phyloP scores from a whole-genome alignment of 352 stramenopile genomes.

The Peronospora belbahrii region DNA sequence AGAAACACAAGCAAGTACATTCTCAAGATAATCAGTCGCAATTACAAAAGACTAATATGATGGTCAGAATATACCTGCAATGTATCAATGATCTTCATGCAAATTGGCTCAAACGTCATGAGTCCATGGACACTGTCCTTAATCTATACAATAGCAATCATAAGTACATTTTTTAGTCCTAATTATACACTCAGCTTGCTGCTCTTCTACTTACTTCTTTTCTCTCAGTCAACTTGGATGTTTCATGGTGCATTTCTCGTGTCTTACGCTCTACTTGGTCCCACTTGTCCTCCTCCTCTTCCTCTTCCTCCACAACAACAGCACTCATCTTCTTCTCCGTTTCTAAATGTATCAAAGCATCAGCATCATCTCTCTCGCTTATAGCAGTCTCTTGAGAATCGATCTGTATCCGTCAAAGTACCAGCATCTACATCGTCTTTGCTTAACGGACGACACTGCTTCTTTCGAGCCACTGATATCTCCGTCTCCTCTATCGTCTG shows the following conservation, averaged over 20 bases:
- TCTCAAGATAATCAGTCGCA: no score
- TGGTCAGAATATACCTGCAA: conserved; percentile 40
- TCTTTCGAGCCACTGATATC: conserved; percentile 1
- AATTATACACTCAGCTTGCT: no score
- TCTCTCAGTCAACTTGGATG: conserved; percentile 30
- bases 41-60: no score
- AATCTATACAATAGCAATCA: conserved; percentile 35
- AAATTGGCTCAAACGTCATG: conserved; percentile 72
- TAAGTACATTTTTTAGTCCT: no score
- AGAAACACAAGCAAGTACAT: no score
- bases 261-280: not conserved
- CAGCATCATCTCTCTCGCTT: conserved; percentile 23
- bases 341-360: conserved; percentile 1
- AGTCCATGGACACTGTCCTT: conserved; percentile 76
- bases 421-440: conserved; percentile 18
- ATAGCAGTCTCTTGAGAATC: no score
- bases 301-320: not conserved
- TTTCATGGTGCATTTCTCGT: not conserved
- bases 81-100: conserved; percentile 78
- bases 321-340: not conserved
- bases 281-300: not conserved
- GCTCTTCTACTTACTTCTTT: conserved; percentile 46
- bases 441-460: not conserved
- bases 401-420: conserved; percentile 49
- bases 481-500: conserved; percentile 1